Base-by-base conservation (phyloP, 805 yeast genomes). In the Candida hungchunana region DNA sequence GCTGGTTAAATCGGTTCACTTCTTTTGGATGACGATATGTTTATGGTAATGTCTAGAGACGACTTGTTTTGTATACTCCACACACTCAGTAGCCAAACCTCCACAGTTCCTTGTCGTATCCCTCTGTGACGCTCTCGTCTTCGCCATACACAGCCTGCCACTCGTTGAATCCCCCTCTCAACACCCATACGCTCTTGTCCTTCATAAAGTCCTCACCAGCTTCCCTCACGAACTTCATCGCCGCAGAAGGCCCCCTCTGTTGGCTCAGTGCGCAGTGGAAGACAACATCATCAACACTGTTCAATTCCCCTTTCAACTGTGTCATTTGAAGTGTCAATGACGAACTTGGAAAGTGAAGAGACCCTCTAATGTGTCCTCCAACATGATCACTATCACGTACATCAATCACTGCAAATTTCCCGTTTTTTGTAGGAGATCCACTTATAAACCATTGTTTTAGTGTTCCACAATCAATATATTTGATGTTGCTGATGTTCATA, bases 191-290 rank as follows among this genome's bases (percentile, higher is more conserved):
- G 21, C 70, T 62, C 39, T 76, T 67, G 6, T 46, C 51, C 6
- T 58, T 51, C 3, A 60, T 56, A 39, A 34, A 22, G 6, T 44
- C 49, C 1, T 38, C 32, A 5, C 56, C 48, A 4, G 44, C 55
- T 4, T 52, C 58, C 39, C 76, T 44, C 29, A 61, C 44, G 49
- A 82, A 82, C 48, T 65, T 66, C 59, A 79, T 62, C 0, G 97
- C 88, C 4, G 96, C 74, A 4, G 84, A 66, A 0, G 97, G 97
- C 0, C 97, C 97, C 34, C 98, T 66, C 41, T 82, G 94, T 59
- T 93, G 97, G 4, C 94, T 81, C 20, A 84, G 67, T 19, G 89
- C 88, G 59, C 98, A 90, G 57, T 93, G 96, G 62, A 90, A 93
- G 0, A 93, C 82, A 0, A 87, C 74, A 36, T 73, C 77, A 28